These are phyloP conservation scores for Abortiporus biennis DNA, from an alignment of 1,284 basidiomycete species.

Conservation along the genomic window DNA sequence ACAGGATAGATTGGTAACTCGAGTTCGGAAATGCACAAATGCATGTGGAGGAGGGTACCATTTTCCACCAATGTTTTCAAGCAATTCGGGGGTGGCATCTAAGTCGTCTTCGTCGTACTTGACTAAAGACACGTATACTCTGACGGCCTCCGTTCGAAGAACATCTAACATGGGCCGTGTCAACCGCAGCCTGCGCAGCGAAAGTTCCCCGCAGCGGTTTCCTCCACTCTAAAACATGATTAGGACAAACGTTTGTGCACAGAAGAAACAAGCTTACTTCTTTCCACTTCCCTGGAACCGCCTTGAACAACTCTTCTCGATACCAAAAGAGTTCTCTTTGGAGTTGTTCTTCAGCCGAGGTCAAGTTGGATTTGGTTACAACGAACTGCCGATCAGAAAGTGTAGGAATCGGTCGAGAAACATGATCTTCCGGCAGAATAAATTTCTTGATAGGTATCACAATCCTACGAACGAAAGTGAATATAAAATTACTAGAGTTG, in stretches of 20 bases:
- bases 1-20: conserved; percentile 60
- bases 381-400: conserved; percentile 91
- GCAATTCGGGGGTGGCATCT: conserved; percentile 21
- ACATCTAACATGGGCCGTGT: conserved; percentile 71
- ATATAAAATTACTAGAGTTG: background rate
- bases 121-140: conserved; percentile 52
- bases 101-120: conserved; percentile 14
- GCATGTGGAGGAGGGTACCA: conserved; percentile 46
- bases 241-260: background rate
- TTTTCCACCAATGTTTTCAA: conserved; percentile 26
- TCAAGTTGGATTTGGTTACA: conserved; percentile 67
- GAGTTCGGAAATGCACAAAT: conserved; percentile 50
- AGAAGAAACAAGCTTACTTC: conserved; percentile 49
- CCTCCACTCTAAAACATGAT: conserved; percentile 58
- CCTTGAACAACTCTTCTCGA: conserved; percentile 75
- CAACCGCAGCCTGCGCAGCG: conserved; percentile 71
- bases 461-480: conserved; percentile 41
- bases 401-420: conserved; percentile 71
- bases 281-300: conserved; percentile 70
- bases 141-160: conserved; percentile 58
- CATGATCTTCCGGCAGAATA: conserved; percentile 48
- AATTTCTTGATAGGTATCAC: conserved; percentile 75
- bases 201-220: conserved; percentile 66
- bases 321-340: conserved; percentile 92
- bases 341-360: conserved; percentile 48